A percentile compares a stretch with the other conserved stretches of the same genome.
Evolutionary conservation across 495 filamentous ascomycete genomes (phyloP).

Genomic region (Apiosordaria backusii): DNA sequence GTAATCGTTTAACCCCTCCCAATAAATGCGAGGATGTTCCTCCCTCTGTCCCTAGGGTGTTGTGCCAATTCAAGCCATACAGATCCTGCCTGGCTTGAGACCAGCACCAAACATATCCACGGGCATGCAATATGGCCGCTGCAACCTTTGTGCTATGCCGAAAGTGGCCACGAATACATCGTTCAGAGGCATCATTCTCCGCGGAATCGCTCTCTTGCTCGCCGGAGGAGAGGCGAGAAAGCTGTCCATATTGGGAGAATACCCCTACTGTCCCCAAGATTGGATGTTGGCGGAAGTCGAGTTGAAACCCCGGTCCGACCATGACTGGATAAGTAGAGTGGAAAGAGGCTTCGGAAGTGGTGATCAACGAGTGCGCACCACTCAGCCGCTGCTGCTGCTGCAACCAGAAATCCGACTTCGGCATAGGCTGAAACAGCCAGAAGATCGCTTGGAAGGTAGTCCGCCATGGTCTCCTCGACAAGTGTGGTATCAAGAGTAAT

Average conservation of each 20-base stretch:
- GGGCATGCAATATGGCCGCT: not conserved
- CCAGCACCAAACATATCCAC: not conserved
- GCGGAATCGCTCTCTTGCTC: not conserved
- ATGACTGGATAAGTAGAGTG: not conserved
- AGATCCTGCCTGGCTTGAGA: no score
- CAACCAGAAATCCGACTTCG: constrained; percentile 1
- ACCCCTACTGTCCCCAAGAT: not conserved
- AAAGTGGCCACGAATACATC: not conserved
- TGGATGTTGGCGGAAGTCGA: constrained; percentile 8
- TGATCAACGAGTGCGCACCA: not conserved
- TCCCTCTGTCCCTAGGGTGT: no score
- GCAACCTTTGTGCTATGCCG: not conserved
- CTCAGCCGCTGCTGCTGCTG: not conserved
- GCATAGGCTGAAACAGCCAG: not conserved
- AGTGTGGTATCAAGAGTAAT: not conserved
- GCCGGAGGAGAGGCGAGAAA: not conserved
- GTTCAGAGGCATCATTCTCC: not conserved
- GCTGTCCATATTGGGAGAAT: not conserved
- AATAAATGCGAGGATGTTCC: not conserved
- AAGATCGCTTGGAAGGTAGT: constrained; percentile 4
- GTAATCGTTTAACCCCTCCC: not conserved
- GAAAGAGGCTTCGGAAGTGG: not conserved
- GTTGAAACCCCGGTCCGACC: not conserved
- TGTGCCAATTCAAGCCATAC: no score
- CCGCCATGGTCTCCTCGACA: not conserved